Evolutionary conservation across 805 yeast genomes (phyloP).

Genomic region (Myxozyma nipponensis): DNA sequence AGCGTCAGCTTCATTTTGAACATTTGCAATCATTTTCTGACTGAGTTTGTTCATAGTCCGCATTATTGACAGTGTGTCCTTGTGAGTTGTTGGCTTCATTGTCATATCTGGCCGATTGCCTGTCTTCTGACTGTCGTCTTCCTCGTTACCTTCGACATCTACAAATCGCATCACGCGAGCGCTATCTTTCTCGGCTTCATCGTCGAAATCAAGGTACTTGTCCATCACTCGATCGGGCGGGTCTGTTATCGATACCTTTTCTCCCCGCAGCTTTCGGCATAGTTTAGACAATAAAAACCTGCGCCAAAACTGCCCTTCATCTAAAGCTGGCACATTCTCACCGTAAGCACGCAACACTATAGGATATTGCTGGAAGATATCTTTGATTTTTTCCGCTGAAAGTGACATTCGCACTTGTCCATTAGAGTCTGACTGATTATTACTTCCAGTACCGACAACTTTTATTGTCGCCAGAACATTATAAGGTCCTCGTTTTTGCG

Average conservation of each 20-base stretch:
- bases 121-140: conserved; percentile 46
- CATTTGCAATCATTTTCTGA: conserved; percentile 61
- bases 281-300: conserved; percentile 87
- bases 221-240: conserved; percentile 84
- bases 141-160: conserved; percentile 75
- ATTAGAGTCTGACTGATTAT: conserved; percentile 74
- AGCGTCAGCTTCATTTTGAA: conserved; percentile 13
- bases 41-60: conserved; percentile 86
- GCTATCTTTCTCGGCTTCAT: conserved; percentile 40
- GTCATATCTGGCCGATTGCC: conserved; percentile 89
- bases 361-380: conserved; percentile 89
- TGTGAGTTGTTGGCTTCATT: conserved; percentile 63
- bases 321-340: conserved; percentile 84
- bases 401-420: conserved; percentile 82
- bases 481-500: conserved; percentile 88
- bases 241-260: conserved; percentile 66
- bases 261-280: conserved; percentile 86
- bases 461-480: conserved; percentile 90
- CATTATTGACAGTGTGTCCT: conserved; percentile 70
- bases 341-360: conserved; percentile 82
- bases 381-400: conserved; percentile 83
- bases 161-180: conserved; percentile 62
- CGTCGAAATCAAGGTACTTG: conserved; percentile 69
- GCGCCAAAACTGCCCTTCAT: conserved; percentile 95
- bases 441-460: conserved; percentile 51